These are phyloP conservation scores for Fusarium sp. DNA, from an alignment of 2,329 filamentous ascomycete genomes.

Conservation along the genomic window DNA sequence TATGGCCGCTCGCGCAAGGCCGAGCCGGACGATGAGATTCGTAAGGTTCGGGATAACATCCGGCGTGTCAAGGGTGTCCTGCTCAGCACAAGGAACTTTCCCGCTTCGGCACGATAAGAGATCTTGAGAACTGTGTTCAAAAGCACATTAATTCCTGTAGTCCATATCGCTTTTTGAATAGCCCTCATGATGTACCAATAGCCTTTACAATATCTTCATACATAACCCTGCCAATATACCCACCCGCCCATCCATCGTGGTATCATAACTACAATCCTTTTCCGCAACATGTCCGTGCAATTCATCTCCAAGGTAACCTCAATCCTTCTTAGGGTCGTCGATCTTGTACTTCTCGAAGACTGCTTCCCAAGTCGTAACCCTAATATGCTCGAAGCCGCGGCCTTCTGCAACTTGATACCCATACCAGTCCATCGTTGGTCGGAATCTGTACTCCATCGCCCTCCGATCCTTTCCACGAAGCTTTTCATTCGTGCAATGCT, in stretches of 20 bases:
- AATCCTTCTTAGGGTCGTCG: slow-evolving; percentile 40
- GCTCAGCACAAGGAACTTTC: slow-evolving; percentile 81
- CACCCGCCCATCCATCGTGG: slow-evolving; percentile 13
- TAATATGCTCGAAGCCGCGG: slow-evolving; percentile 65
- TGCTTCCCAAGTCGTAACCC: slow-evolving; percentile 60
- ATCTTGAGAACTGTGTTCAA: background rate
- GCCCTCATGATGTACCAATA: slow-evolving; percentile 14
- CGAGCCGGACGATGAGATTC: slow-evolving; percentile 79
- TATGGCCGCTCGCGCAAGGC: slow-evolving; percentile 61
- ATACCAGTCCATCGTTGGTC: slow-evolving; percentile 69
- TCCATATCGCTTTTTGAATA: background rate
- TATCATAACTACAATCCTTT: slow-evolving; percentile 12
- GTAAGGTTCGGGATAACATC: slow-evolving; percentile 81
- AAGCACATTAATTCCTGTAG: background rate
- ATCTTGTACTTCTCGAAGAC: slow-evolving; percentile 56
- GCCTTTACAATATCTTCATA: slow-evolving; percentile 13
- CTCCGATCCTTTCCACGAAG: background rate
- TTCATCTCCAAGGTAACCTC: slow-evolving; percentile 1
- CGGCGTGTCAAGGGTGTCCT: slow-evolving; percentile 84
- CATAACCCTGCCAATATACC: slow-evolving; percentile 31
- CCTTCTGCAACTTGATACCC: slow-evolving; percentile 61
- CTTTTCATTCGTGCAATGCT: slow-evolving; percentile 49
- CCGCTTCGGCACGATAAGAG: slow-evolving; percentile 58
- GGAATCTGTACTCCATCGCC: slow-evolving; percentile 57
- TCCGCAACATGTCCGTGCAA: background rate